Percentiles rank a stretch among this genome's conserved stretches.
phyloP scores from a whole-genome alignment of 148 eudicot species.

The Vaccinium corymbosum region DNA sequence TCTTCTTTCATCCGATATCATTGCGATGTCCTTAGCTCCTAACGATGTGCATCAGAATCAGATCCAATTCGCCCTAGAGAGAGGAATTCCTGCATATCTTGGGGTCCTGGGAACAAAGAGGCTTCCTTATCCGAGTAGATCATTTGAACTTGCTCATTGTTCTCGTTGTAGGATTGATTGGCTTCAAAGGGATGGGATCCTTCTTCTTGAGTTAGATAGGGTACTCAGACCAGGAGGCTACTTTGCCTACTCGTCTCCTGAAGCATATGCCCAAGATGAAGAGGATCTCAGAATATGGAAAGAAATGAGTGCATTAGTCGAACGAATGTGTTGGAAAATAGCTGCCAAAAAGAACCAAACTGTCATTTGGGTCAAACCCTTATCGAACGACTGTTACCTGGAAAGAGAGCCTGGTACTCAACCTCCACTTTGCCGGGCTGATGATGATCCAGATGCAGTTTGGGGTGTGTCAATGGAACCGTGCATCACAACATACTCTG shows the following conservation, averaged over 20 bases:
- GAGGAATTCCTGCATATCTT: constrained; percentile 98
- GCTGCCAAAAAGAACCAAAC: constrained; percentile 92
- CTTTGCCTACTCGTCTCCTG: constrained; percentile 98
- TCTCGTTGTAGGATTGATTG: constrained; percentile 99
- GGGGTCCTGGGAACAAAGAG: constrained; percentile 99
- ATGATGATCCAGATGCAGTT: constrained; percentile 89
- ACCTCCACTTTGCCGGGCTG: constrained; percentile 85
- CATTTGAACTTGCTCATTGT: constrained; percentile 97
- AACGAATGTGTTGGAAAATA: constrained; percentile 97
- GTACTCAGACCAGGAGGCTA: constrained; percentile 94
- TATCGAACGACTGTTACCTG: constrained; percentile 87
- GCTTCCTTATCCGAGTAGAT: constrained; percentile 96
- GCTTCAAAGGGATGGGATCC: constrained; percentile 99
- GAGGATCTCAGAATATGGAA: constrained; percentile 96
- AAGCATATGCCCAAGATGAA: constrained; percentile 99
- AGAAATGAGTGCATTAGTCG: constrained; percentile 95
- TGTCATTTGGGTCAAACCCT: constrained; percentile 92
- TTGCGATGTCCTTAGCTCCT: constrained; percentile 94
- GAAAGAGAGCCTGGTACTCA: constrained; percentile 79
- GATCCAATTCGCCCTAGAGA: constrained; percentile 97
- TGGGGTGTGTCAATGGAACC: constrained; percentile 87
- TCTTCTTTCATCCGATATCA: constrained; percentile 80
- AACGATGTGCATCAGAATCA: constrained; percentile 99
- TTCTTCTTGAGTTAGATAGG: constrained; percentile 92
- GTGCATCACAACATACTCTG: constrained; percentile 90